Evolutionary conservation across 2,329 filamentous ascomycete species (phyloP).

Genomic region (Pseudogymnoascus verrucosus): DNA sequence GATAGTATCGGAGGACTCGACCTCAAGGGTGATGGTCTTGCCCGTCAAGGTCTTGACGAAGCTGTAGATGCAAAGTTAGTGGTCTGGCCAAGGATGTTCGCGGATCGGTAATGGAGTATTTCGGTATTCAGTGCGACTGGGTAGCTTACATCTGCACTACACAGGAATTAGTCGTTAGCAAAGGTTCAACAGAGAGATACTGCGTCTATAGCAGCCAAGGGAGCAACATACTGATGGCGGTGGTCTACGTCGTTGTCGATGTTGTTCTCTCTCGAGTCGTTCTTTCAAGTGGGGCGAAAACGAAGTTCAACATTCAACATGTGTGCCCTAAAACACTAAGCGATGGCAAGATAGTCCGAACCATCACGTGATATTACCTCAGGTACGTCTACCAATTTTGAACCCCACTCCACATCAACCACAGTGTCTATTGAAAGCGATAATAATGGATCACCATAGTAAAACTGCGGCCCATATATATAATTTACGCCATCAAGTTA

Average conservation of each 20-base stretch:
- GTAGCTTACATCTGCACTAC: slow-evolving; percentile 81
- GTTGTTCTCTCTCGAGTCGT: slow-evolving; percentile 10
- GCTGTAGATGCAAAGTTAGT: slow-evolving; percentile 42
- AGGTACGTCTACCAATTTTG: not conserved
- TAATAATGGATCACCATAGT: not conserved
- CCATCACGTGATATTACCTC: not conserved
- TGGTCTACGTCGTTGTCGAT: slow-evolving; percentile 20
- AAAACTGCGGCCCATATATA: not conserved
- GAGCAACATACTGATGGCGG: slow-evolving; percentile 47
- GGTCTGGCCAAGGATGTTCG: slow-evolving; percentile 18
- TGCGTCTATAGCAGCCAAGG: not conserved
- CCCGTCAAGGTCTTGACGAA: slow-evolving; percentile 99
- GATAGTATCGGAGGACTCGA: slow-evolving; percentile 98
- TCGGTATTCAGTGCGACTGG: slow-evolving; percentile 24
- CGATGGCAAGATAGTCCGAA: not conserved
- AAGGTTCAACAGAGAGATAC: slow-evolving; percentile 13
- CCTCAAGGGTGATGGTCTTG: slow-evolving; percentile 99
- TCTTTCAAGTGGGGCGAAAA: slow-evolving; percentile 10
- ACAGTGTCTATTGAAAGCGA: not conserved
- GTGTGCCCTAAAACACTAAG: slow-evolving; percentile 12
- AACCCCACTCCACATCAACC: not conserved
- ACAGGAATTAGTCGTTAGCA: slow-evolving; percentile 41
- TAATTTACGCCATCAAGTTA: not conserved
- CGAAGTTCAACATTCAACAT: slow-evolving; percentile 3
- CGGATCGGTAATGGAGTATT: slow-evolving; percentile 15